These are phyloP conservation scores for Penicillium expansum DNA, from an alignment of 2,329 filamentous ascomycete species.

Conservation along the genomic window DNA sequence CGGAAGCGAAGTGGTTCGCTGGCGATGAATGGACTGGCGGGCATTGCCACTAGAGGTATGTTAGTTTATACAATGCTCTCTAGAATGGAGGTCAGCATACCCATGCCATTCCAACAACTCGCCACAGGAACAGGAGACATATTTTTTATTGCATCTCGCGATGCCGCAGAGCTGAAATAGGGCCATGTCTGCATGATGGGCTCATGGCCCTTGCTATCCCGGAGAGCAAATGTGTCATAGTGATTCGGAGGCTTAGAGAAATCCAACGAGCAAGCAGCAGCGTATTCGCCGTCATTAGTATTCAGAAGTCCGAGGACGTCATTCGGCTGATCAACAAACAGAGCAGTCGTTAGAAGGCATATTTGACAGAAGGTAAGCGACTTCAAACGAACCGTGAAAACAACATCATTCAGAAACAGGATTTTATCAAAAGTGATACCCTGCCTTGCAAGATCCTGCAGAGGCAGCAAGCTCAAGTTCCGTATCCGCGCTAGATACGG, in stretches of 20 bases:
- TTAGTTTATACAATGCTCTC: slow-evolving; percentile 6
- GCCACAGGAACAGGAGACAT: slow-evolving; percentile 57
- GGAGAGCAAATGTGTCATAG: slow-evolving; percentile 72
- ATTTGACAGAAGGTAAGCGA: not conserved
- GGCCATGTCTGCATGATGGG: slow-evolving; percentile 66
- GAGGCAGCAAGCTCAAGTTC: slow-evolving; percentile 61
- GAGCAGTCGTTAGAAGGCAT: not conserved
- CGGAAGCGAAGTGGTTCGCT: slow-evolving; percentile 57
- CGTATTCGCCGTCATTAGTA: slow-evolving; percentile 59
- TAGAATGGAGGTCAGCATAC: slow-evolving; percentile 28
- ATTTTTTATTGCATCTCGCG: slow-evolving; percentile 54
- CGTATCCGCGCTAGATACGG: slow-evolving; percentile 65
- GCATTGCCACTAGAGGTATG: slow-evolving; percentile 25
- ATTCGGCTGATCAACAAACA: slow-evolving; percentile 37
- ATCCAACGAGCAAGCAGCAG: slow-evolving; percentile 69
- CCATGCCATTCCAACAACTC: slow-evolving; percentile 69
- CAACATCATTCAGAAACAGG: slow-evolving; percentile 55
- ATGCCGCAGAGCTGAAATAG: slow-evolving; percentile 53
- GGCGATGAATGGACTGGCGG: slow-evolving; percentile 20
- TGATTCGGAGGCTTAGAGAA: slow-evolving; percentile 65
- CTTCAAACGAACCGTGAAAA: slow-evolving; percentile 38
- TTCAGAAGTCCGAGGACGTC: slow-evolving; percentile 58
- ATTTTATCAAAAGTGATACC: slow-evolving; percentile 58
- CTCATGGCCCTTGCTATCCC: slow-evolving; percentile 63
- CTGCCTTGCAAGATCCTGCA: slow-evolving; percentile 51